phyloP scores from a whole-genome alignment of 805 yeast species.

The Wickerhamiella galacta region DNA sequence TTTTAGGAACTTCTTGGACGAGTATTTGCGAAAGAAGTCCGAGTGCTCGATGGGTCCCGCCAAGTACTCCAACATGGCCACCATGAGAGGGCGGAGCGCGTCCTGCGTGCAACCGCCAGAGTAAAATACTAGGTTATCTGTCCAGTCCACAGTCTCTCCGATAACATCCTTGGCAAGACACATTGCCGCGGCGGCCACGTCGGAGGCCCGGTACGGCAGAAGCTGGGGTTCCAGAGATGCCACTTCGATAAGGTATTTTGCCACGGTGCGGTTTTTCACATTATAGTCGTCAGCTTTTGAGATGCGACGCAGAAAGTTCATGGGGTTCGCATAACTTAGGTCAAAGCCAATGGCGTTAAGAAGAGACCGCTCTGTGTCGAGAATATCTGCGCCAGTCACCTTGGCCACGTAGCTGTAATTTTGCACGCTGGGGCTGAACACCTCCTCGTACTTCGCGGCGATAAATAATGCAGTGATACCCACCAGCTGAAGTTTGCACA shows the following conservation, averaged over 20 bases:
- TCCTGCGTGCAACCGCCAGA: slow-evolving; percentile 74
- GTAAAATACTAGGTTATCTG: slow-evolving; percentile 72
- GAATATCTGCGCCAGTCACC: slow-evolving; percentile 66
- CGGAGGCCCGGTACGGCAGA: slow-evolving; percentile 56
- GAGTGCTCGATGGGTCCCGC: slow-evolving; percentile 68
- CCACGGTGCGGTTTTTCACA: slow-evolving; percentile 65
- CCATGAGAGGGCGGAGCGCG: slow-evolving; percentile 56
- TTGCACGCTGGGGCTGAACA: slow-evolving; percentile 67
- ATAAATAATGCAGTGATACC: slow-evolving; percentile 77
- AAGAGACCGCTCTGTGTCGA: slow-evolving; percentile 69
- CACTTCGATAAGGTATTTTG: slow-evolving; percentile 68
- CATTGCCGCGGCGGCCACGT: slow-evolving; percentile 80
- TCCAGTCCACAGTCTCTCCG: slow-evolving; percentile 50
- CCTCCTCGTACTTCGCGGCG: slow-evolving; percentile 90
- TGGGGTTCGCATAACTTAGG: slow-evolving; percentile 72
- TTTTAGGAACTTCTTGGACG: slow-evolving; percentile 74
- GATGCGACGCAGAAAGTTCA: slow-evolving; percentile 74
- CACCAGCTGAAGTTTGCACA: slow-evolving; percentile 65
- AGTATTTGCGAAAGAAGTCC: slow-evolving; percentile 85
- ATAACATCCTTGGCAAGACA: slow-evolving; percentile 60
- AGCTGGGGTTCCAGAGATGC: slow-evolving; percentile 61
- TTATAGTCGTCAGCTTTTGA: slow-evolving; percentile 87
- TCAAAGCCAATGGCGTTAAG: slow-evolving; percentile 56
- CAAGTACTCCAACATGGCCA: slow-evolving; percentile 54
- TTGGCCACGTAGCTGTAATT: slow-evolving; percentile 81